phyloP scores from a whole-genome alignment of 192 early-diverging fungal genomes.

The Globomyces pollinis-pini region DNA sequence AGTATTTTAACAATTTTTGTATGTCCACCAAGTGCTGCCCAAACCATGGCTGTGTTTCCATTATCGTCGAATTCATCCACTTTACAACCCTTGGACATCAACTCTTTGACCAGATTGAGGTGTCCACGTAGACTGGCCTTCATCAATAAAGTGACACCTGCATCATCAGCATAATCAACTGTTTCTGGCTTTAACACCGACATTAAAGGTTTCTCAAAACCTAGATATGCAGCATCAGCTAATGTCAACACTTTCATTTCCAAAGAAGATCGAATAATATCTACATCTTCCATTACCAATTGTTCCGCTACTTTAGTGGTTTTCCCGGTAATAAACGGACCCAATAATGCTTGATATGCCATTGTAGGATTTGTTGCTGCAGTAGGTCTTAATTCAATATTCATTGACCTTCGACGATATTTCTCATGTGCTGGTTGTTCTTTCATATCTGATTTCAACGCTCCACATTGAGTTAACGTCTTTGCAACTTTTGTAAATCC shows the following conservation, averaged over 20 bases:
- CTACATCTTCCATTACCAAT: not conserved
- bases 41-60: conserved; percentile 36
- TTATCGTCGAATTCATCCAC: conserved; percentile 20
- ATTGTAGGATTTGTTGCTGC: not conserved
- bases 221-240: conserved; percentile 26
- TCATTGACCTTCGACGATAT: too few relatives aligned
- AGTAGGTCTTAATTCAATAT: not conserved
- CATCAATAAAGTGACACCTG: conserved; percentile 38
- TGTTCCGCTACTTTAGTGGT: not conserved
- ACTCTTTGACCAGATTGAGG: conserved; percentile 11
- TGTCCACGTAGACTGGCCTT: conserved; percentile 42
- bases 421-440: not conserved
- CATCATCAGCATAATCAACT: conserved; percentile 17
- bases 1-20: conserved; percentile 24
- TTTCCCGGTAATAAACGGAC: not conserved
- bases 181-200: not conserved
- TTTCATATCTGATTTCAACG: not conserved
- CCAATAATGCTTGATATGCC: not conserved
- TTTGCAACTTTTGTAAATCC: conserved; percentile 14
- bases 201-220: not conserved
- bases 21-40: conserved; percentile 28
- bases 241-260: not conserved
- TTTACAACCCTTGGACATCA: conserved; percentile 14
- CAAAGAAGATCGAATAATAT: not conserved
- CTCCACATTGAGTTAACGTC: conserved; percentile 29